Evolutionary conservation across 2,329 filamentous ascomycete species (phyloP).

Genomic region (Claviceps spartinae): DNA sequence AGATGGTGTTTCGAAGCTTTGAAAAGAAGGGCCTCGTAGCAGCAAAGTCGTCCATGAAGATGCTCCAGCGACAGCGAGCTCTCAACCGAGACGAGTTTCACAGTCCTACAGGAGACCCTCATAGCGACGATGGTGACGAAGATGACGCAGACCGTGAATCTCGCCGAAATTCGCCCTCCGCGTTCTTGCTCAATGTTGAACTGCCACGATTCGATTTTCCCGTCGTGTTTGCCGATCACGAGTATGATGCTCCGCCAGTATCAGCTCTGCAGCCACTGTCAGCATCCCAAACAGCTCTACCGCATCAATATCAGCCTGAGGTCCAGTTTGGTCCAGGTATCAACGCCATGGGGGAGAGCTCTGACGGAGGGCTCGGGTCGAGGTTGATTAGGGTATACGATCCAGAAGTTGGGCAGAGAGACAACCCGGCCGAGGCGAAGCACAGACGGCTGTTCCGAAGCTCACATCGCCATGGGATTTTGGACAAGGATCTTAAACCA

Average conservation of each 20-base stretch:
- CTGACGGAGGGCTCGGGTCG: slow-evolving; percentile 33
- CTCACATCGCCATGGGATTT: slow-evolving; percentile 75
- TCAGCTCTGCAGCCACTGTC: slow-evolving; percentile 53
- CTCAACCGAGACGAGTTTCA: slow-evolving; percentile 22
- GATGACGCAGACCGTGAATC: neutral
- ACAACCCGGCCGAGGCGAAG: slow-evolving; percentile 92
- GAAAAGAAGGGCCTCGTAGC: slow-evolving; percentile 61
- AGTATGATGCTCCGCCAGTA: slow-evolving; percentile 75
- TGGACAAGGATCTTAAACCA: slow-evolving; percentile 90
- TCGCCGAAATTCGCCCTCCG: slow-evolving; percentile 33
- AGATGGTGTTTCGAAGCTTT: slow-evolving; percentile 79
- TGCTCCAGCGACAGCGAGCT: slow-evolving; percentile 34
- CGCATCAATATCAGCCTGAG: slow-evolving; percentile 73
- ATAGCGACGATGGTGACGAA: slow-evolving; percentile 15
- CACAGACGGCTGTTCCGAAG: slow-evolving; percentile 85
- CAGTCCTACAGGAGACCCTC: slow-evolving; percentile 13
- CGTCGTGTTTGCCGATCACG: slow-evolving; percentile 85
- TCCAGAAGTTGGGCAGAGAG: slow-evolving; percentile 74
- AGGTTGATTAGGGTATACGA: slow-evolving; percentile 80
- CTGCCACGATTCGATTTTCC: slow-evolving; percentile 92
- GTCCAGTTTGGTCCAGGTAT: slow-evolving; percentile 87
- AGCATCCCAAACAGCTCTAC: slow-evolving; percentile 48
- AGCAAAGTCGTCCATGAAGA: slow-evolving; percentile 49
- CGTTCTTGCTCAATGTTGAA: slow-evolving; percentile 79
- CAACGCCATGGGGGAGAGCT: slow-evolving; percentile 46